Evolutionary conservation across 2,329 filamentous ascomycete genomes (phyloP), one percentile per base, ranked within the genome.

Genomic region (Thielaviopsis ethacetica): DNA sequence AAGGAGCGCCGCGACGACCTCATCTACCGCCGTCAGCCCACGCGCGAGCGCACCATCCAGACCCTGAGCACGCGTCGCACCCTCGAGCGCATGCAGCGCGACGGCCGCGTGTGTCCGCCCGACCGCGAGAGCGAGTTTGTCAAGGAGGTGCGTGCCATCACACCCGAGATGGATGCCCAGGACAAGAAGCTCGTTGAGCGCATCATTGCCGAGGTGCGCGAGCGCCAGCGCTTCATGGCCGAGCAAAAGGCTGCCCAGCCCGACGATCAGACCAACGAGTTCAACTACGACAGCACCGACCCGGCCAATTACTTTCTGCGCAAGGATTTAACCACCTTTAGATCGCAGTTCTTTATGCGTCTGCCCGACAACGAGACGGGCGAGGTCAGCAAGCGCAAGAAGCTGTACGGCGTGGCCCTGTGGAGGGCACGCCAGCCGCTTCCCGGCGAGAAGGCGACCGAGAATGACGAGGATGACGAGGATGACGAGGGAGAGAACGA

Each of bases 21-120:
- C 27, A 57, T 57, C n/a, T 24, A 49, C 19, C 26, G 7, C 6
- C 49, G 58, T 3, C 60, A 15, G 62, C 68, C 49, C 65, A 50
- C 72, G 19, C 75, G 79, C 47, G 78, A 80, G 57, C 68, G 69
- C 27, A 68, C 66, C 65, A 69, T 83, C 24, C 75, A 82, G 58
- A 27, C 72, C 10, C 72, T 75, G 58, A 78, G 77, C 50, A 67
- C 70, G 3, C 66, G 68, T 15, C 64, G 62, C 0, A 67, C 72
- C 1, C 62, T 77, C 5, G 65, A 70, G 22, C 70, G 71, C n/a
- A 83, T 63, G 80, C 62, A 67, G 4, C 63, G 67, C 1, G 65
- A 65, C 0, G 73, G 73, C 0, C 58, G 79, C 1, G 62, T 59
- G 10, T 73, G 76, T 34, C 80, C 80, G 0, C 12, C 63, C 0